Evolutionary conservation across 2,329 filamentous ascomycete species (phyloP).

Genomic region (Trichophaea hybrida): DNA sequence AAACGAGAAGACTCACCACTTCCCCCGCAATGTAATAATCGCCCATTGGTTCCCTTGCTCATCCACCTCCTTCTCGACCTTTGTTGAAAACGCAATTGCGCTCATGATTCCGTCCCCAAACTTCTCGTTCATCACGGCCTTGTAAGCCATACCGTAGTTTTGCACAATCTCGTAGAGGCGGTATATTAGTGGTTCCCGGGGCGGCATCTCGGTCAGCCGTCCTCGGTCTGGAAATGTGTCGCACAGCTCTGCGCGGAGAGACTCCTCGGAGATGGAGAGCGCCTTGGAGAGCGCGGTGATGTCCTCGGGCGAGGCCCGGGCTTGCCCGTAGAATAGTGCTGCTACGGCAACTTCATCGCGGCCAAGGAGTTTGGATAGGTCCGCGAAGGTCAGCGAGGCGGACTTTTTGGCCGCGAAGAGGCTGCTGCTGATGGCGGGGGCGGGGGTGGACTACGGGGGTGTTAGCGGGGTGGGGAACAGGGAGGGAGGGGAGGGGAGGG

Average conservation of each 20-base stretch:
- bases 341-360: slow-evolving; percentile 28
- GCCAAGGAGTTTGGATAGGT: slow-evolving; percentile 22
- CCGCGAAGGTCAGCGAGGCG: slow-evolving; percentile 20
- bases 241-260: slow-evolving; percentile 8
- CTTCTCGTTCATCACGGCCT: slow-evolving; percentile 91
- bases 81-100: slow-evolving; percentile 51
- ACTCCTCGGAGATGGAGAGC: slow-evolving; percentile 11
- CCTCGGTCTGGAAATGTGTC: slow-evolving; percentile 23
- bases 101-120: slow-evolving; percentile 89
- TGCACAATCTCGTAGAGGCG: slow-evolving; percentile 86
- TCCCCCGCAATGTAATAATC: slow-evolving; percentile 67
- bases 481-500: neutral
- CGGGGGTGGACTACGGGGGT: neutral
- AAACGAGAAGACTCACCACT: slow-evolving; percentile 45
- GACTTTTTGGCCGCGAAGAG: slow-evolving; percentile 25
- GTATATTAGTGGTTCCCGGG: slow-evolving; percentile 66
- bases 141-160: slow-evolving; percentile 94
- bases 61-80: slow-evolving; percentile 87
- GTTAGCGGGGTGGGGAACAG: neutral
- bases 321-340: slow-evolving; percentile 26
- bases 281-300: slow-evolving; percentile 19
- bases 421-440: slow-evolving; percentile 7
- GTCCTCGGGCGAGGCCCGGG: slow-evolving; percentile 22
- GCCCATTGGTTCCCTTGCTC: slow-evolving; percentile 68
- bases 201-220: slow-evolving; percentile 24